Evolutionary conservation across 352 stramenopile genomes (phyloP).

Genomic region (Pythium phragmitis): DNA sequence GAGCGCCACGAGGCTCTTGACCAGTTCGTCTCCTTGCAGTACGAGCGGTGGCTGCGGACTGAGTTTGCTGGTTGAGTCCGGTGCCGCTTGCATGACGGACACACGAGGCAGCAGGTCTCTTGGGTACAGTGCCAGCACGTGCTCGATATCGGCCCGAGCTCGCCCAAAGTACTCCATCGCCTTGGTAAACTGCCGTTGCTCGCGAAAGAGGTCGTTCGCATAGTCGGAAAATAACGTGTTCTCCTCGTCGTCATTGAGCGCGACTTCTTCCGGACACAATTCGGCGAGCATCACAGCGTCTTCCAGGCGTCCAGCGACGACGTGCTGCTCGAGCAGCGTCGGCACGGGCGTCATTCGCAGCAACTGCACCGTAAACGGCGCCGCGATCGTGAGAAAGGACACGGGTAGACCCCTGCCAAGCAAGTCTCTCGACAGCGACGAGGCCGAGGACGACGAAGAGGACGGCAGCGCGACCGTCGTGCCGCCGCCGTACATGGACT

Average conservation of each 20-base stretch:
- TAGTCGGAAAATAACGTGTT: constrained; percentile 56
- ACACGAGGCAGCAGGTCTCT: constrained; percentile 64
- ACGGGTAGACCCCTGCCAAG: constrained; percentile 22
- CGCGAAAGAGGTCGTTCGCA: constrained; percentile 54
- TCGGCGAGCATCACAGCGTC: constrained; percentile 68
- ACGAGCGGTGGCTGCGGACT: neutral
- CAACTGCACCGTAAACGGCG: constrained; percentile 48
- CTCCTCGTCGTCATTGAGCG: constrained; percentile 53
- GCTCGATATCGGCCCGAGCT: constrained; percentile 45
- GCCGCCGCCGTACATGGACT: constrained; percentile 40
- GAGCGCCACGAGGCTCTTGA: constrained; percentile 51
- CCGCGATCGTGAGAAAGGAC: constrained; percentile 37
- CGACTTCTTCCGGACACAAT: constrained; percentile 65
- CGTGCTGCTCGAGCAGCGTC: constrained; percentile 46
- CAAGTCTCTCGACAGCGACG: constrained; percentile 16
- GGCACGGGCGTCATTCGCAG: constrained; percentile 55
- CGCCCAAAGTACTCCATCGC: constrained; percentile 68
- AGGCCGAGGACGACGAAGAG: neutral
- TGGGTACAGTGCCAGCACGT: constrained; percentile 71
- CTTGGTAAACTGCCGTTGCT: constrained; percentile 31
- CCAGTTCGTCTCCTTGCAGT: constrained; percentile 48
- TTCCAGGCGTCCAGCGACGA: constrained; percentile 36
- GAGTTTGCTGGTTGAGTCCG: neutral
- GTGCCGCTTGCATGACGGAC: constrained; percentile 15
- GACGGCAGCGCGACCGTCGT: constrained; percentile 24